Base-by-base conservation (phyloP, 345 rosid genomes). In the Brassica juncea region DNA sequence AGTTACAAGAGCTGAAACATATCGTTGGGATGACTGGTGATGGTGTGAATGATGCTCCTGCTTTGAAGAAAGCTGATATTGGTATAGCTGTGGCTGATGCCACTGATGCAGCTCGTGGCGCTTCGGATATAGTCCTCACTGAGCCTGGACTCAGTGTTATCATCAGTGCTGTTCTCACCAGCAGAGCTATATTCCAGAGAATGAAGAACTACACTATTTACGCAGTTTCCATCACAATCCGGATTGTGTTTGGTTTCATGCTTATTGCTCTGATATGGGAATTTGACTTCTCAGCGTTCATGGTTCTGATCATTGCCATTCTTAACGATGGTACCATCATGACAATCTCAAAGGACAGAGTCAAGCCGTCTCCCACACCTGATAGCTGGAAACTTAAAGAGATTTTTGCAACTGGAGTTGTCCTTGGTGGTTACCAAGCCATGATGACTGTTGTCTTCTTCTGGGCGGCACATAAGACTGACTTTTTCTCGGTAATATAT, bases 81-180 rank as follows among this genome's bases (percentile, higher is more conserved):
- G 99, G 99, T 19, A 94, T 94, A 73, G 99, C 99, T n/a, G 97
- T 94, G 44, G 99, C 92, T 72, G 99, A 94, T 89, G 99, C 99
- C 47, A 94, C 99, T 4, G 99, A 94, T 84, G 99, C 99, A 59
- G 99, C 99, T 77, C 85, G 97, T 30, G 27, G 99, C 72, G 99
- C 99, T 70, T 94, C 99, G 14, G 99, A 94, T 74, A 94, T 94
- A 66, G 99, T 94, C 67, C 99, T 94, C 47, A 94, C 98, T 52
- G 98, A 94, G 82, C 98, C 97, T 62, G 98, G 98, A 55, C 86
- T 94, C 66, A 94, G 98, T 65, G 98, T 94, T 30, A 94, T 94
- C 61, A 89, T 94, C 31, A 91, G 97, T 79, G 99, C 99, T 3
- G 97, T 94, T 81, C 89, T 94, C 70, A 94, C 99, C 86, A 91